phyloP scores from a whole-genome alignment of 108 stramenopile species.

The Discostella pseudostelligera region DNA sequence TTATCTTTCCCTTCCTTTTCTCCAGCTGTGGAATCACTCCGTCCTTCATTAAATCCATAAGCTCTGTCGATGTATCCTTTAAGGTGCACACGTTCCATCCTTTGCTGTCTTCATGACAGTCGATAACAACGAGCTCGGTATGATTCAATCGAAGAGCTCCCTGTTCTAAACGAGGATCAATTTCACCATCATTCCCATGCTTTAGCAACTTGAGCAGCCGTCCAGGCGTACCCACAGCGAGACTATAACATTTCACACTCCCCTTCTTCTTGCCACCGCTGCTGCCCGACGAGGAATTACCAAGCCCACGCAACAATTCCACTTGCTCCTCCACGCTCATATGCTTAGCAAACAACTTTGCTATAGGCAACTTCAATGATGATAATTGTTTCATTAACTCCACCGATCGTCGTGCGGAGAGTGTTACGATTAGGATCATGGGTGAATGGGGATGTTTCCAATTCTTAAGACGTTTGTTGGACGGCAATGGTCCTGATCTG shows the following conservation, averaged over 20 bases:
- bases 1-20: slow-evolving; percentile 50
- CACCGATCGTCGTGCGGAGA: slow-evolving; percentile 80
- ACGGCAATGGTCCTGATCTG: slow-evolving; percentile 27
- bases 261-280: slow-evolving; percentile 4
- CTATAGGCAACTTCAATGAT: slow-evolving; percentile 59
- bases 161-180: slow-evolving; percentile 1
- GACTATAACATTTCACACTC: slow-evolving; percentile 35
- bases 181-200: slow-evolving; percentile 23
- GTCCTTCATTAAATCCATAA: slow-evolving; percentile 61
- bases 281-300: slow-evolving; percentile 4
- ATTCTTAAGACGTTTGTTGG: slow-evolving; percentile 68
- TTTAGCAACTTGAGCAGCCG: slow-evolving; percentile 54
- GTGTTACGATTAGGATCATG: slow-evolving; percentile 62
- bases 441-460: slow-evolving; percentile 61
- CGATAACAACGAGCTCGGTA: slow-evolving; percentile 62
- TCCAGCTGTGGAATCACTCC: slow-evolving; percentile 55
- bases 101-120: slow-evolving; percentile 64
- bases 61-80: slow-evolving; percentile 79
- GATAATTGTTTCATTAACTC: slow-evolving; percentile 69
- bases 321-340: slow-evolving; percentile 65
- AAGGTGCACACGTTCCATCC: slow-evolving; percentile 75
- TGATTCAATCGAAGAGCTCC: slow-evolving; percentile 58
- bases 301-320: slow-evolving; percentile 34
- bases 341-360: slow-evolving; percentile 86
- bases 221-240: slow-evolving; percentile 84